Conservation (phyloP, 2,329 filamentous ascomycete species). For the Pezizomycotina sp. region DNA sequence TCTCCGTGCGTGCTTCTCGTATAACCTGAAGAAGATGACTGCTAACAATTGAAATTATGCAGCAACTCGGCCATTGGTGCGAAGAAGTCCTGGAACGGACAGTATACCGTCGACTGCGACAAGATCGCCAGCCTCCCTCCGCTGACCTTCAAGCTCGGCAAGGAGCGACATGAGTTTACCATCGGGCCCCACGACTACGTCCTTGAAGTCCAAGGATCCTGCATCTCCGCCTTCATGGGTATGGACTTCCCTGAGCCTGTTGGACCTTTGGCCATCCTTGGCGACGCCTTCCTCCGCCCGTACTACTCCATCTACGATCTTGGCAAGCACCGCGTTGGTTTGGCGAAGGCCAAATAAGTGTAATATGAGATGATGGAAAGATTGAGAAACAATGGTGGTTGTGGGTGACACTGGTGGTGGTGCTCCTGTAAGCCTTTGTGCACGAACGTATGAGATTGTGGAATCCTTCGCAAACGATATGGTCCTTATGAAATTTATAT, state of each 20-base stretch:
- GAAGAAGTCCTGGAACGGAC: slow-evolving; percentile 93
- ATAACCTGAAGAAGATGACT: not conserved
- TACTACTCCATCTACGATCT: slow-evolving; percentile 97
- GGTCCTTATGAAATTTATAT: too few relatives aligned
- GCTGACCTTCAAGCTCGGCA: slow-evolving; percentile 68
- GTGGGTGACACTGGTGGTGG: too few relatives aligned
- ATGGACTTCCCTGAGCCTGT: slow-evolving; percentile 52
- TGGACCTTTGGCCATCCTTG: slow-evolving; percentile 79
- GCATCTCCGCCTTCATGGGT: slow-evolving; percentile 94
- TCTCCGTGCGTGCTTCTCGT: not conserved
- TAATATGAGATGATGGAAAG: too few relatives aligned
- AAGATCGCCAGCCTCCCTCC: slow-evolving; percentile 74
- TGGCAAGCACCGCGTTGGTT: slow-evolving; percentile 70
- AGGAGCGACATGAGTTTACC: slow-evolving; percentile 87
- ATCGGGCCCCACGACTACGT: slow-evolving; percentile 86
- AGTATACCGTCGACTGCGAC: slow-evolving; percentile 83
- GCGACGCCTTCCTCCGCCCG: slow-evolving; percentile 67
- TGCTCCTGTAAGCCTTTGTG: too few relatives aligned
- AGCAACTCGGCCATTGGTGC: slow-evolving; percentile 90
- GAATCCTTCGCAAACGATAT: too few relatives aligned
- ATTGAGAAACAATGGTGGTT: too few relatives aligned
- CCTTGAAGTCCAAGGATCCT: slow-evolving; percentile 83
- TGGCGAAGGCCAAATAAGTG: slow-evolving; percentile 53
- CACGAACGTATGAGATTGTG: too few relatives aligned
- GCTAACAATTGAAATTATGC: slow-evolving; percentile 4